phyloP scores from a whole-genome alignment of 2,329 filamentous ascomycete species.

The Exserohilum turcica region DNA sequence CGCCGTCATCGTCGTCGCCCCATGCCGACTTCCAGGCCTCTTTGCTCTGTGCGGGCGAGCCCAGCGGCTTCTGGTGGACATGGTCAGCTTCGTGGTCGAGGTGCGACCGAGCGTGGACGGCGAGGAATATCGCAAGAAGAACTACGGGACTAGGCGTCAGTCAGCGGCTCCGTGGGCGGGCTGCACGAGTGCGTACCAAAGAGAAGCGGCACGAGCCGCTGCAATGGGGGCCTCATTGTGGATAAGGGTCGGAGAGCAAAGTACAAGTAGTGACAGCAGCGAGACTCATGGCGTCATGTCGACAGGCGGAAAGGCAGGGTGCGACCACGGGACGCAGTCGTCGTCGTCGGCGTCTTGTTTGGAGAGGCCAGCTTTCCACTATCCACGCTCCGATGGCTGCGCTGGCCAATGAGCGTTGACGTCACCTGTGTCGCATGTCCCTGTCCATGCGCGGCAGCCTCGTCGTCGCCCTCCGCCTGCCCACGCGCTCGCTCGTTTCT shows the following conservation, averaged over 20 bases:
- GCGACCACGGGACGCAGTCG: slow-evolving; percentile 18
- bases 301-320: slow-evolving; percentile 17
- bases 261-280: slow-evolving; percentile 16
- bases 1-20: slow-evolving; percentile 20
- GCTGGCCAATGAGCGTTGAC: slow-evolving; percentile 41
- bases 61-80: slow-evolving; percentile 32
- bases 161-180: slow-evolving; percentile 15
- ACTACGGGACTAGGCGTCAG: slow-evolving; percentile 35
- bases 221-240: slow-evolving; percentile 44
- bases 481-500: too few species aligned
- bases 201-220: slow-evolving; percentile 46
- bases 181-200: slow-evolving; percentile 33
- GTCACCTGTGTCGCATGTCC: slow-evolving; percentile 23
- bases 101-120: slow-evolving; percentile 30
- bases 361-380: slow-evolving; percentile 45
- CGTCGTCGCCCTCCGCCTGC: background rate
- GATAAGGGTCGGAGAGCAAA: slow-evolving; percentile 16
- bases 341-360: slow-evolving; percentile 29
- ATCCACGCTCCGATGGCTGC: slow-evolving; percentile 21
- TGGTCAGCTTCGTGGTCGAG: slow-evolving; percentile 26
- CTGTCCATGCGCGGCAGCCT: slow-evolving; percentile 10
- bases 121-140: slow-evolving; percentile 37
- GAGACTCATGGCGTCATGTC: slow-evolving; percentile 42
- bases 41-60: slow-evolving; percentile 1
- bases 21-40: slow-evolving; percentile 29